These are phyloP conservation scores for Calocybe indica DNA, from an alignment of 768 basidiomycete species.

Conservation along the genomic window DNA sequence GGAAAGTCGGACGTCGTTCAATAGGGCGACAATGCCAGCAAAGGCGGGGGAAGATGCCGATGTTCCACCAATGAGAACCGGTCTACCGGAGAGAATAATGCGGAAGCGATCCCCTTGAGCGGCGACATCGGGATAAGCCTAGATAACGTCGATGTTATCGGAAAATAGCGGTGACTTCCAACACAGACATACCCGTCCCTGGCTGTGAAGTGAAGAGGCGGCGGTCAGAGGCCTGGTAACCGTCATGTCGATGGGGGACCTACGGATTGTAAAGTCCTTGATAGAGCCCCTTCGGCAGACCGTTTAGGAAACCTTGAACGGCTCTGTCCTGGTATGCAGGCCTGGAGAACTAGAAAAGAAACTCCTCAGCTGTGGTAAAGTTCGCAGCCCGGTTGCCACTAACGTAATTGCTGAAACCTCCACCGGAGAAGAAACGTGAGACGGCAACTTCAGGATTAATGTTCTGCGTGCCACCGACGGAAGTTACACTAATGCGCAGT, in stretches of 20 bases:
- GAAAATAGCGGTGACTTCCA: too few species aligned
- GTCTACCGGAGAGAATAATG: slow-evolving; percentile 12
- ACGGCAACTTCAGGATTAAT: slow-evolving; percentile 41
- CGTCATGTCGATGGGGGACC: not conserved
- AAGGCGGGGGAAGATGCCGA: slow-evolving; percentile 17
- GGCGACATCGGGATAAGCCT: slow-evolving; percentile 19
- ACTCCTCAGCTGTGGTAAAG: not conserved
- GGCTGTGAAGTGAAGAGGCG: slow-evolving; percentile 1
- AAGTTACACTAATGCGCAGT: slow-evolving; percentile 42
- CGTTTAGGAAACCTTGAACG: slow-evolving; percentile 19
- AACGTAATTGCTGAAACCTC: slow-evolving; percentile 54
- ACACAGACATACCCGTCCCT: slow-evolving; percentile 11
- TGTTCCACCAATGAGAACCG: slow-evolving; percentile 16
- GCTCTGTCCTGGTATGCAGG: slow-evolving; percentile 29
- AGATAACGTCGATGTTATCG: too few species aligned
- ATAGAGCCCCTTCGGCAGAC: slow-evolving; percentile 15
- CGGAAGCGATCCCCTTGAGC: slow-evolving; percentile 19
- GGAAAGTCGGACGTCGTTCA: slow-evolving; percentile 23
- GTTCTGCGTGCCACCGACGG: slow-evolving; percentile 49
- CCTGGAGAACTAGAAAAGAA: slow-evolving; percentile 8
- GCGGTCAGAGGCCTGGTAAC: not conserved
- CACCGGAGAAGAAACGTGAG: slow-evolving; percentile 39
- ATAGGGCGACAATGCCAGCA: slow-evolving; percentile 20
- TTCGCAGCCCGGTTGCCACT: slow-evolving; percentile 8
- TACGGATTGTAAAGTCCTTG: slow-evolving; percentile 21